Percentiles rank a stretch among this genome's conserved stretches.
These are phyloP conservation scores for Cryptosporidium sp. DNA, from an alignment of 169 alveolate species.

Conservation along the genomic window DNA sequence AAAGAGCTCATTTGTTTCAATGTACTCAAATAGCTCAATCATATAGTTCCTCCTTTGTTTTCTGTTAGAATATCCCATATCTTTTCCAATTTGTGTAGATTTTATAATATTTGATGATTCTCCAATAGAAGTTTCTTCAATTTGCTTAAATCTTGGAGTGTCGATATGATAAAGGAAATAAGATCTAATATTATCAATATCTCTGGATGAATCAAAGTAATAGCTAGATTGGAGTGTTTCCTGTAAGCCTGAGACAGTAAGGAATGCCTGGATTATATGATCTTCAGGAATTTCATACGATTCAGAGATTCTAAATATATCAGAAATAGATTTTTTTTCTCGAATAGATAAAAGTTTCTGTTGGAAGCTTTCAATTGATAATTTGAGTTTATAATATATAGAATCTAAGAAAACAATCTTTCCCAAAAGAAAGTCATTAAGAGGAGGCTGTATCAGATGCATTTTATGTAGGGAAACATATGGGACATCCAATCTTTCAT, in stretches of 20 bases:
- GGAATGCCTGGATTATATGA: constrained; percentile 2
- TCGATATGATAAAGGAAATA: constrained; percentile 57
- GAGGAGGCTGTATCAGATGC: constrained; percentile 61
- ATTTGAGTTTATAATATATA: constrained; percentile 39
- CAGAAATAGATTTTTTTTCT: neutral
- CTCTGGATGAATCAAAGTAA: constrained; percentile 57
- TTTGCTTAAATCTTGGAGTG: constrained; percentile 50
- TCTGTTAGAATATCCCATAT: neutral
- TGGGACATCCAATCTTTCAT: constrained; percentile 60
- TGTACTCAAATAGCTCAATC: constrained; percentile 43
- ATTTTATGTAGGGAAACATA: constrained; percentile 44
- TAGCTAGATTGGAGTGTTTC: constrained; percentile 7
- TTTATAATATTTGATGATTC: neutral
- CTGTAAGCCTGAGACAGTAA: constrained; percentile 29
- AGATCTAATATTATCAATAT: constrained; percentile 41
- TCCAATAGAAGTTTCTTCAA: neutral
- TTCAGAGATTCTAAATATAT: constrained; percentile 1
- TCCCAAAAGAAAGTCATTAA: constrained; percentile 65
- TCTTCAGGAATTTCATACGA: constrained; percentile 13
- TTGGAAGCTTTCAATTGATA: constrained; percentile 34
- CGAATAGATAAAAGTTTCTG: neutral
- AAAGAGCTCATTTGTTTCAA: constrained; percentile 26
- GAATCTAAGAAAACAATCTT: constrained; percentile 54
- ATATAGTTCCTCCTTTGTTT: constrained; percentile 29
- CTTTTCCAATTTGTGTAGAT: neutral